Evolutionary conservation across 768 basidiomycete species (phyloP).

Genomic region (Suillus variegatus): DNA sequence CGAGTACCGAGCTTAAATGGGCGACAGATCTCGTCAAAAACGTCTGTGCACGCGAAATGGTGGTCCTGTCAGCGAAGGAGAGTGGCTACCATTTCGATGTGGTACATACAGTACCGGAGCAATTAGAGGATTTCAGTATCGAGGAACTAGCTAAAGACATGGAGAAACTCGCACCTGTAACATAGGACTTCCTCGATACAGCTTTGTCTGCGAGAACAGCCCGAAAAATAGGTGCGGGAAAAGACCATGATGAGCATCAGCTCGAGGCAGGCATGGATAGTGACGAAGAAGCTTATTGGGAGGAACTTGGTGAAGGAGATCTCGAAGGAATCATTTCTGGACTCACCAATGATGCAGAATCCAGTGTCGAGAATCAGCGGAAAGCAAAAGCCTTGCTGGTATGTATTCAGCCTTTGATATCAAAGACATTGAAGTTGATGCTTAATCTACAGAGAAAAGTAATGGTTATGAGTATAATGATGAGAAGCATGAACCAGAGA

Average conservation of each 20-base stretch:
- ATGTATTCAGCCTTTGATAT: neutral
- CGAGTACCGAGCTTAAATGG: neutral
- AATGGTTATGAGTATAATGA: neutral
- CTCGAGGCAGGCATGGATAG: slow-evolving; percentile 13
- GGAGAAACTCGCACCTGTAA: neutral
- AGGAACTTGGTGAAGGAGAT: slow-evolving; percentile 1
- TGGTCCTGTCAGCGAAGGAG: neutral
- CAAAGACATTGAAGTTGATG: neutral
- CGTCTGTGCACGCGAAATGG: neutral
- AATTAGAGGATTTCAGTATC: slow-evolving; percentile 6
- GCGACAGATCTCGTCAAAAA: neutral
- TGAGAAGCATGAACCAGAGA: slow-evolving; percentile 32
- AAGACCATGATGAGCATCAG: slow-evolving; percentile 12
- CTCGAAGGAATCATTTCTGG: neutral
- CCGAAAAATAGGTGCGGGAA: slow-evolving; percentile 15
- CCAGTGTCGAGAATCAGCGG: neutral
- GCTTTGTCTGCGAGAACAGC: neutral
- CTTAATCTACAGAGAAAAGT: neutral
- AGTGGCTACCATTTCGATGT: slow-evolving; percentile 5
- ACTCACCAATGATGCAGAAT: neutral
- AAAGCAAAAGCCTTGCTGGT: neutral
- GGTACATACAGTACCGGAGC: neutral
- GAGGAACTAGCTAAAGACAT: neutral
- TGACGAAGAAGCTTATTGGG: neutral
- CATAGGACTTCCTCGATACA: neutral